Evolutionary conservation across 495 filamentous ascomycete genomes (phyloP), one percentile per base, ranked within the genome.

Genomic region (Talaromyces ruber): DNA sequence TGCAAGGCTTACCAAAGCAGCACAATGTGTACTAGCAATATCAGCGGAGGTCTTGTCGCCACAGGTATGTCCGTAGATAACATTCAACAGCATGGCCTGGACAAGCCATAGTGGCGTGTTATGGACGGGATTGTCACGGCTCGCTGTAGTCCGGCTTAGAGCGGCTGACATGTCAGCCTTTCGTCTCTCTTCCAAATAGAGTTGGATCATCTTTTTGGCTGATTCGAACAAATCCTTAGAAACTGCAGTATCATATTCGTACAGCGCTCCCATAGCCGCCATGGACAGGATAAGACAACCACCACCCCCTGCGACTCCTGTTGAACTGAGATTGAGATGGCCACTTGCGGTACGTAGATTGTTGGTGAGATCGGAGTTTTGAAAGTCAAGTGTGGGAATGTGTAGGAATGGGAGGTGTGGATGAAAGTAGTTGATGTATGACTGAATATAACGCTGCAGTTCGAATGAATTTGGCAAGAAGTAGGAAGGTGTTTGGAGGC

Each of bases 81-180:
- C 90, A 73, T 96, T 97, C 45, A 98, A 81, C 29, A 98, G 81
- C 94, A 98, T 97, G 1, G 94, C 93, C 69, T 98, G 94, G n/a
- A 98, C 91, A 28, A 98, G 81, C 94, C 94, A 97, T 56, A 97
- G 80, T 2, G 94, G 94, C 12, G 92, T 97, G 39, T 86, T 84
- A 65, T 94, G 88, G 50, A 87, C 79, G 2, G 86, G 81, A 65
- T 82, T 83, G 62, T 93, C 89, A 61, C 82, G 80, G 22, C 80
- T 71, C 24, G 82, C 72, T 66, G 82, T 82, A 3, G 72, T 65
- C 26, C 88, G 86, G 65, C 85, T 87, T 63, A 90, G 80, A 39
- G 89, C 88, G 60, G 89, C 88, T 60, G 90, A 85, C 76, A 95
- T 85, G 72, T 95, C 92, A 29, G 90, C 90, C 72, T 93, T 93